Percentiles rank a stretch among this genome's conserved stretches.
These are phyloP conservation scores for Trypethelium eluteriae DNA, from an alignment of 495 filamentous ascomycete genomes.

Conservation along the genomic window DNA sequence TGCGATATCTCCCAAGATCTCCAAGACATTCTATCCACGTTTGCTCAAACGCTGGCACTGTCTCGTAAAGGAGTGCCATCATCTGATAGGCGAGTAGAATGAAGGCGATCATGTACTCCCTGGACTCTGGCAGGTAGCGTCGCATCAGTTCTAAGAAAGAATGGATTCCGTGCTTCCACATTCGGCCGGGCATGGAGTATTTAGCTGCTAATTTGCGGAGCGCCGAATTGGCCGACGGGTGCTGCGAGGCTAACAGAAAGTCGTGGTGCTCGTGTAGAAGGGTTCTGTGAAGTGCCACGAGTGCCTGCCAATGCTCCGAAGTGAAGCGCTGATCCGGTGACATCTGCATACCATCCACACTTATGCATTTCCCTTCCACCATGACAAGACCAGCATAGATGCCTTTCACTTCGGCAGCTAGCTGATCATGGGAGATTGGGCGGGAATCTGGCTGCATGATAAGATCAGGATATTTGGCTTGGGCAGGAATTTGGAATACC, in stretches of 20 bases:
- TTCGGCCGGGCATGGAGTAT: constrained; percentile 72
- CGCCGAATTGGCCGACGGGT: constrained; percentile 56
- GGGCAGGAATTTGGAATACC: constrained; percentile 6
- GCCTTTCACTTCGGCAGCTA: constrained; percentile 58
- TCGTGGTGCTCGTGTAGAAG: constrained; percentile 73
- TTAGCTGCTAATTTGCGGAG: constrained; percentile 55
- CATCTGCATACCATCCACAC: constrained; percentile 51
- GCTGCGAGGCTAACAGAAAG: constrained; percentile 71
- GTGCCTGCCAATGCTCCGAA: constrained; percentile 61
- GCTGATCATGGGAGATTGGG: constrained; percentile 66
- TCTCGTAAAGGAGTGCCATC: constrained; percentile 71
- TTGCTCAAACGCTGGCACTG: constrained; percentile 65
- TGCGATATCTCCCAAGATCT: constrained; percentile 63
- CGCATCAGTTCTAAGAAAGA: constrained; percentile 67
- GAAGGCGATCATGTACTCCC: constrained; percentile 75
- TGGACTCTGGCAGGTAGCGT: constrained; percentile 57
- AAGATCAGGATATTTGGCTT: constrained; percentile 17
- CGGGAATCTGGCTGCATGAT: constrained; percentile 52
- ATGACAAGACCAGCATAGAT: constrained; percentile 72
- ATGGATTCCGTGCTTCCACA: constrained; percentile 82
- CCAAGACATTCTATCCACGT: constrained; percentile 91
- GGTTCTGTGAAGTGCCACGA: constrained; percentile 65
- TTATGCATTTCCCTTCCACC: constrained; percentile 73
- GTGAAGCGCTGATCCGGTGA: constrained; percentile 37
- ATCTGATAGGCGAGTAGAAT: constrained; percentile 76